These are phyloP conservation scores for Tolypocladium album DNA, from an alignment of 2,329 filamentous ascomycete species.

Conservation along the genomic window DNA sequence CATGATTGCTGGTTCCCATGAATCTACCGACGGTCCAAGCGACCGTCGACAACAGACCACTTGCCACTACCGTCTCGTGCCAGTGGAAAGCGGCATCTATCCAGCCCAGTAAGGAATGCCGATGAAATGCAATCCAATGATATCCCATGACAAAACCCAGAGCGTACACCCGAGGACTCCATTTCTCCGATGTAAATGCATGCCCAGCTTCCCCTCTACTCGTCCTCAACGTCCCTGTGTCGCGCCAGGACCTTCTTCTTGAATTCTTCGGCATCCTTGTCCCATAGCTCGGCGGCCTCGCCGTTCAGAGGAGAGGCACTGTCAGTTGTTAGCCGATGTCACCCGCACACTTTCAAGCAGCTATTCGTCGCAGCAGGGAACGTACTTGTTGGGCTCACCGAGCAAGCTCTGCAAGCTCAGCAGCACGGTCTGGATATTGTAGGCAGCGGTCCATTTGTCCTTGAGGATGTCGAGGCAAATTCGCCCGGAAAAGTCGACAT, in stretches of 20 bases:
- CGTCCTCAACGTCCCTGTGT: conserved; percentile 55
- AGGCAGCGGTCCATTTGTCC: conserved; percentile 97
- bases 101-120: conserved; percentile 7
- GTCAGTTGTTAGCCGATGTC: conserved; percentile 7
- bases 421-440: conserved; percentile 90
- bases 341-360: neutral
- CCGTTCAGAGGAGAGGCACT: conserved; percentile 92
- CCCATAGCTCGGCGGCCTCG: conserved; percentile 93
- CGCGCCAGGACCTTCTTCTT: conserved; percentile 61
- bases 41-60: conserved; percentile 1
- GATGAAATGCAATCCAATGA: conserved; percentile 20
- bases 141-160: conserved; percentile 17
- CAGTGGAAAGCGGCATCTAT: conserved; percentile 1
- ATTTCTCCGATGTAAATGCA: conserved; percentile 22
- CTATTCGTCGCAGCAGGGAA: conserved; percentile 22
- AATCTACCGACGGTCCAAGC: conserved; percentile 2
- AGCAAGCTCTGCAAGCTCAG: conserved; percentile 90
- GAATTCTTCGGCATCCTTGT: conserved; percentile 77
- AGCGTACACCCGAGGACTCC: conserved; percentile 29
- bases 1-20: conserved; percentile 1
- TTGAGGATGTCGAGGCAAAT: conserved; percentile 98
- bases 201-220: conserved; percentile 24
- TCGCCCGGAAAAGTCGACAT: conserved; percentile 92
- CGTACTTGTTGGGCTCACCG: conserved; percentile 93
- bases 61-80: conserved; percentile 1